Evolutionary conservation across 2,329 filamentous ascomycete genomes (phyloP), one percentile per base, ranked within the genome.

Genomic region (Alternaria sp.): DNA sequence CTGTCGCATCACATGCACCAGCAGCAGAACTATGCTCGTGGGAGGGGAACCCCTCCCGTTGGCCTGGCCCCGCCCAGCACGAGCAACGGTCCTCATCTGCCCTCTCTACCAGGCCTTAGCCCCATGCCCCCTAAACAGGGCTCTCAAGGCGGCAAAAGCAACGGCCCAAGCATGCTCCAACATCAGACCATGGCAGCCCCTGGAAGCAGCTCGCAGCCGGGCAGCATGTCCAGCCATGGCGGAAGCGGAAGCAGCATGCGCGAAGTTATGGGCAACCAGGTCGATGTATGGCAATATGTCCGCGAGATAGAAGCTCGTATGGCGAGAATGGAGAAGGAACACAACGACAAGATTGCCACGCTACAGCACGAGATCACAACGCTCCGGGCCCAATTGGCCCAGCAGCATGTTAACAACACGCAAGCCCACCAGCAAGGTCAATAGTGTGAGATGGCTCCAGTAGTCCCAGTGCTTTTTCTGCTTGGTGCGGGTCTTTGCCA

Each of bases 231-330:
- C 7, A 84, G 81, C 58, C 84, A 90, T 71, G 83, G 85, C 20
- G 86, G 84, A 51, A 87, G 85, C 49, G 84, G 81, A 16, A 86
- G 86, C 61, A 89, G 87, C 70, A 87, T 87, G 65, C 87, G 86
- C 62, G 92, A 92, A 68, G 83, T 92, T 61, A 89, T 92, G 75
- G 87, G 53, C 80, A 87, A 63, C 28, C 69, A 73, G 14, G 61
- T 74, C 28, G 88, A 88, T 42, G 81, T 94, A 8, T 93, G 89
- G 89, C 81, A 84, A 4, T 93, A 93, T 70, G 86, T 94, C 34
- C 88, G 92, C 57, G 85, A 84, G 18, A 81, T 94, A 51, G 91
- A 94, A 71, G 85, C 71, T 34, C 76, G 80, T 18, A 80, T 84
- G 74, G 74, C 75, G 18, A 69, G 78, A 26, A 82, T 81, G 76